These are phyloP conservation scores for Colletotrichum scovillei DNA, from an alignment of 2,329 filamentous ascomycete species.

Conservation along the genomic window DNA sequence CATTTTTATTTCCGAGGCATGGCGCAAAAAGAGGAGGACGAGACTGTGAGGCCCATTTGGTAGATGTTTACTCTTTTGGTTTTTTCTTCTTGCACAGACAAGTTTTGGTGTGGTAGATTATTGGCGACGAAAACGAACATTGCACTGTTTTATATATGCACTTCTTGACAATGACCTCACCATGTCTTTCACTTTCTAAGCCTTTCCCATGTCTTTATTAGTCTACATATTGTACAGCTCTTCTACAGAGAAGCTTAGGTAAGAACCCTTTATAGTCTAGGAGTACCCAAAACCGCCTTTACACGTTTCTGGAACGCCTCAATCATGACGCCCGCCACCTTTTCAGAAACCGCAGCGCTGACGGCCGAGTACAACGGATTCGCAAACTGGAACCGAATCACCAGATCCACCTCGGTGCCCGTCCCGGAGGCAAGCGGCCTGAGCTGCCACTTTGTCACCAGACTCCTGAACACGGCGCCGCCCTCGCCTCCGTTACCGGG, in stretches of 20 bases:
- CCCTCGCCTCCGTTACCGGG: conserved; percentile 24
- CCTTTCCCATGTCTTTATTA: background rate
- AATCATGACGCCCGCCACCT: conserved; percentile 89
- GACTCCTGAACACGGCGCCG: conserved; percentile 71
- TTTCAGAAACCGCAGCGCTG: conserved; percentile 83
- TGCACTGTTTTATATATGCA: background rate
- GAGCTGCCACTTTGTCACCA: conserved; percentile 78
- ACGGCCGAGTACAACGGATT: conserved; percentile 90
- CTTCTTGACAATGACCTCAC: background rate
- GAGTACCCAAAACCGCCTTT: conserved; percentile 60
- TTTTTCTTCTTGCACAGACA: background rate
- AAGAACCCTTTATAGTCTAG: conserved; percentile 6
- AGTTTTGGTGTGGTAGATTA: background rate
- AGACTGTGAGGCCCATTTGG: background rate
- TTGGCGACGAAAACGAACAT: conserved; percentile 4
- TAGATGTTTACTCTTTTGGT: background rate
- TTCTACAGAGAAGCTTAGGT: background rate
- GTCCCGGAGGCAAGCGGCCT: conserved; percentile 52
- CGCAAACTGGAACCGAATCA: conserved; percentile 84
- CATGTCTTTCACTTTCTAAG: background rate
- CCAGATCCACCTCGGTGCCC: conserved; percentile 78
- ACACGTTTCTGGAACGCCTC: conserved; percentile 91
- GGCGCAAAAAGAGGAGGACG: conserved; percentile 17
- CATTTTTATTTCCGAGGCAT: background rate
- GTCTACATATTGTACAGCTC: background rate